phyloP scores from a whole-genome alignment of 768 basidiomycete genomes.

The Xanthoconium stramineum region DNA sequence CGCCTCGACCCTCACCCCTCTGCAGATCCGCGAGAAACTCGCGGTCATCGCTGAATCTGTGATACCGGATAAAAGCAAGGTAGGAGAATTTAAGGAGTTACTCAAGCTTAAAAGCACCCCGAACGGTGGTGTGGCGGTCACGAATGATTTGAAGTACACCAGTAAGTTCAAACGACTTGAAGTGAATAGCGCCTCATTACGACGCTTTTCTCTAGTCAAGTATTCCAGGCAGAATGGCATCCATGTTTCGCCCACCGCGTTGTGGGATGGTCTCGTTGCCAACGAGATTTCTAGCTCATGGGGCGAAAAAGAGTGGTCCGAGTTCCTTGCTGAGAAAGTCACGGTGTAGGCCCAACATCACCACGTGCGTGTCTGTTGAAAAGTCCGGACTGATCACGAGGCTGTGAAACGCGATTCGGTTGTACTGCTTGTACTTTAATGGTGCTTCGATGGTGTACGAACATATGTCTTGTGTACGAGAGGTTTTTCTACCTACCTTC shows the following conservation, averaged over 20 bases:
- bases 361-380: not conserved
- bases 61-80: conserved; percentile 44
- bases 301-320: conserved; percentile 77
- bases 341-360: conserved; percentile 26
- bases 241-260: conserved; percentile 83
- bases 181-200: not conserved
- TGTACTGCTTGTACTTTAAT: not conserved
- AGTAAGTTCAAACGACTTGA: conserved; percentile 43
- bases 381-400: not conserved
- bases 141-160: conserved; percentile 86
- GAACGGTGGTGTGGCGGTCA: conserved; percentile 81
- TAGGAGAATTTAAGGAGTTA: conserved; percentile 56
- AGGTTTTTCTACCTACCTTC: too few relatives aligned
- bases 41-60: conserved; percentile 54
- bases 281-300: conserved; percentile 77
- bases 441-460: not conserved
- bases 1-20: conserved; percentile 58
- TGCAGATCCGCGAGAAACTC: conserved; percentile 74
- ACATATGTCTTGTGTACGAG: not conserved
- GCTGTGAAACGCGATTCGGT: not conserved
- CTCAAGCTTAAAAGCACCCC: conserved; percentile 58
- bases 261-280: conserved; percentile 75
- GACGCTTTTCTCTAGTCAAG: conserved; percentile 59
- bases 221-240: conserved; percentile 87
- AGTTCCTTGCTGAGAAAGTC: conserved; percentile 66